Conservation (phyloP, 208 protist species). For the Leishmania tarentolae region DNA sequence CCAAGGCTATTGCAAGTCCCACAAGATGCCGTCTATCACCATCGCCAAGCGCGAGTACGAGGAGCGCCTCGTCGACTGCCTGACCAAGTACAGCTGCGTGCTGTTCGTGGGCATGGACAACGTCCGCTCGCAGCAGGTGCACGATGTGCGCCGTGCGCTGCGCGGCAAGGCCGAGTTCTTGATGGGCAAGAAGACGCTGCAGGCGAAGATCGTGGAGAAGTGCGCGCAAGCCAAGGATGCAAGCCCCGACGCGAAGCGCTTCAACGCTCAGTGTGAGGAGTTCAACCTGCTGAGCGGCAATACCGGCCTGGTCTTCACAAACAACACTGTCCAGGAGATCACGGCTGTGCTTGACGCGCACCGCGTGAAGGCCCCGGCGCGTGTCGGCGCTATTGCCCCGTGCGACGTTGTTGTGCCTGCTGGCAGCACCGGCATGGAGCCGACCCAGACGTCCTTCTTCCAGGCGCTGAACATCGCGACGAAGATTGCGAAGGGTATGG, state of each 20-base stretch:
- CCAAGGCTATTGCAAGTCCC: conserved; percentile 11
- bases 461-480: conserved; percentile 99
- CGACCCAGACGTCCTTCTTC: conserved; percentile 98
- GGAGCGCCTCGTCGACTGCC: conserved; percentile 86
- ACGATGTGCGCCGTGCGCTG: conserved; percentile 95
- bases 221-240: conserved; percentile 56
- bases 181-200: conserved; percentile 99
- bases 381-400: conserved; percentile 97
- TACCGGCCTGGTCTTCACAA: conserved; percentile 99
- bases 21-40: conserved; percentile 62
- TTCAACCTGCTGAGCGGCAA: conserved; percentile 92
- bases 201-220: conserved; percentile 94
- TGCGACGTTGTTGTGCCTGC: conserved; percentile 96
- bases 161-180: conserved; percentile 96
- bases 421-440: conserved; percentile 97
- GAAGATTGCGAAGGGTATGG: conserved; percentile 98
- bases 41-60: conserved; percentile 89
- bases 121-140: conserved; percentile 97
- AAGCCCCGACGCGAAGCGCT: conserved; percentile 53
- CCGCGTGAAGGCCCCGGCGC: conserved; percentile 96
- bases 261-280: conserved; percentile 60
- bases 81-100: conserved; percentile 95
- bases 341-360: conserved; percentile 78
- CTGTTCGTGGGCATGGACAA: conserved; percentile 97
- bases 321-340: conserved; percentile 92